Evolutionary conservation across 805 yeast species (phyloP), one percentile per base, ranked within the genome.

Genomic region (Candida hispaniensis): DNA sequence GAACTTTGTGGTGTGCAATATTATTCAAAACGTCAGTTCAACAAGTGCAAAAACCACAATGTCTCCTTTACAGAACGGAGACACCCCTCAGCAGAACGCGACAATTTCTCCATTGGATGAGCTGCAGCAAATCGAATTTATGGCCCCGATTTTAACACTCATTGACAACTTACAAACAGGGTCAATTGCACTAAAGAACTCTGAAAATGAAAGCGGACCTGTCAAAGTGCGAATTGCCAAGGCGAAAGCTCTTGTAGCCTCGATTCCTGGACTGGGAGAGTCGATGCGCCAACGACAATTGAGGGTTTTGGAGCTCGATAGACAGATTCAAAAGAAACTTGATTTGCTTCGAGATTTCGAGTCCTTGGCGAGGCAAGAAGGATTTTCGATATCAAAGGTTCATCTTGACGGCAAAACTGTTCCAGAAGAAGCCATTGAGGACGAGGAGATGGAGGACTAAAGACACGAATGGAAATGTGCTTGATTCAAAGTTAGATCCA

Each of bases 291-390:
- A 43, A 12, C 34, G 48, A 1, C 44, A 50, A 2, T 18, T 34
- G 0, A 47, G 54, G 11, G 55, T 64, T 7, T 29, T 41, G 1
- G 43, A 47, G 1, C 46, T 59, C 13, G 56, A 55, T 19, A 25
- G 30, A 2, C 47, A 52, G 28, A 56, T 61, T 18, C 48, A 56
- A 12, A 23, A 40, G 6, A 36, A 30, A 18, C 22, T 34, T 15
- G 36, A 36, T 16, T 7, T 21, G 17, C 1, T 48, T n/a, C 21
- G 25, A 8, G 16, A 26, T 13, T 39, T 39, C 26, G 26, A 29
- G 23, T 26, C 15, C 21, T 18, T 19, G 20, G 33, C 40, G 12
- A 32, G 38, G 14, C 30, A 24, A 4, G 28, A 38, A 21, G 40
- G 26, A 1, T 17, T 21, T 7, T 32, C 14, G 34, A 12, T 39